A percentile compares a stretch with the other conserved stretches of the same genome.
Conservation (phyloP, 192 early-diverging fungal species). For the Allomyces macrogynus region DNA sequence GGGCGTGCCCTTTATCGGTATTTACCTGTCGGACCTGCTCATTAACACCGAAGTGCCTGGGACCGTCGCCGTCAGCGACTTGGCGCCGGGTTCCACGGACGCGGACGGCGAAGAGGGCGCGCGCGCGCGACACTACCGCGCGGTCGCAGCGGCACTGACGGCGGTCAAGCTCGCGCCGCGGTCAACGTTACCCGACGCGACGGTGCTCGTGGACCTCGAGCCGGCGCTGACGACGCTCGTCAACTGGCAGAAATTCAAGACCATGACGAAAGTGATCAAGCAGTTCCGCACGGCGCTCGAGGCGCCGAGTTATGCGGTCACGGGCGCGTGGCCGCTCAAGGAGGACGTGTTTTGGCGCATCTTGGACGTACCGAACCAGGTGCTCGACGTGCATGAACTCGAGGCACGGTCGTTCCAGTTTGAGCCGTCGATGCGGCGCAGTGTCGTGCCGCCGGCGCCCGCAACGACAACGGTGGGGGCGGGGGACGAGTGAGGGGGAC, state of each 20-base stretch:
- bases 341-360: neutral
- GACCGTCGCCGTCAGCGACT: too few relatives aligned
- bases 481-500: too few relatives aligned
- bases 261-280: neutral
- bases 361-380: neutral
- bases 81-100: too few relatives aligned
- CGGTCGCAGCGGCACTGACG: too few relatives aligned
- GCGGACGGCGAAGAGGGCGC: too few relatives aligned
- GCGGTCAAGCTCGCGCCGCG: too few relatives aligned
- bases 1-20: constrained; percentile 39
- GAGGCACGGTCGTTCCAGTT: neutral
- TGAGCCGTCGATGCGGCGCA: neutral
- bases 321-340: neutral
- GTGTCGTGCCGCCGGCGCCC: too few relatives aligned
- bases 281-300: neutral
- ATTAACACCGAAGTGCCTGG: constrained; percentile 29
- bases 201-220: neutral
- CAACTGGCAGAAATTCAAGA: neutral
- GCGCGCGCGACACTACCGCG: too few relatives aligned
- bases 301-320: neutral
- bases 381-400: neutral
- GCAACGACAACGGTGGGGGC: too few relatives aligned
- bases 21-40: constrained; percentile 34
- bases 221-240: neutral
- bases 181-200: too few relatives aligned